Base-by-base conservation (phyloP, 2,329 filamentous ascomycete species). In the Ustulina deusta region DNA sequence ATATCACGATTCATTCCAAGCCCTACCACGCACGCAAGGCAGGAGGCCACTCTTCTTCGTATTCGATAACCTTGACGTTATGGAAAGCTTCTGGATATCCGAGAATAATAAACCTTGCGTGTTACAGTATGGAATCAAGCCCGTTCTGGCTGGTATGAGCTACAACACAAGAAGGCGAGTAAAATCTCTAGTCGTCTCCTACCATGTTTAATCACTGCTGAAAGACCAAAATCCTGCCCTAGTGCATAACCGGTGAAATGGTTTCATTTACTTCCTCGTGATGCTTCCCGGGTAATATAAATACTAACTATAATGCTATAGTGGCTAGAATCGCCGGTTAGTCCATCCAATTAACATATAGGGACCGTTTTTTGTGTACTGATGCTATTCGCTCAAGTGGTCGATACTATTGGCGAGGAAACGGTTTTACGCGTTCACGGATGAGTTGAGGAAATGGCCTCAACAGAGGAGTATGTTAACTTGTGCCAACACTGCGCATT, bases 81-180 rank as follows among this genome's bases (percentile, higher is more conserved):
- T 17, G 4, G 15, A 22, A 11, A 13, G n/a, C n/a, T n/a, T 9
- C n/a, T 34, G 6, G 6, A 10, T n/a, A 9, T 11, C 10, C 5
- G 27, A 22, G 10, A 3, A 46, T 17, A 6, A 52, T 15, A 56
- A 22, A 54, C 25, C 5, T 51, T 22, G 46, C 5, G 22, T 20
- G 10, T 2, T 58, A 25, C 44, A 70, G 68, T 58, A 15, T 65
- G 34, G 48, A 25, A 57, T 0, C 6, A 61, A 40, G 29, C 20
- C 11, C 61, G 65, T 20, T 4, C 1, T 17, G 65, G 54, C 7
- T 70, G 68, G 68, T 65, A 61, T 48, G 6, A 17, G 3, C 2
- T 1, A 9, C 20, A 46, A 42, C 11, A 29, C 13, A 3, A 5
- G 1, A 48, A 13, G 13, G 61, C 60, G 48, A 65, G 65, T 60